Conservation (phyloP, 2,329 filamentous ascomycete species). For the Claviceps sp. region DNA sequence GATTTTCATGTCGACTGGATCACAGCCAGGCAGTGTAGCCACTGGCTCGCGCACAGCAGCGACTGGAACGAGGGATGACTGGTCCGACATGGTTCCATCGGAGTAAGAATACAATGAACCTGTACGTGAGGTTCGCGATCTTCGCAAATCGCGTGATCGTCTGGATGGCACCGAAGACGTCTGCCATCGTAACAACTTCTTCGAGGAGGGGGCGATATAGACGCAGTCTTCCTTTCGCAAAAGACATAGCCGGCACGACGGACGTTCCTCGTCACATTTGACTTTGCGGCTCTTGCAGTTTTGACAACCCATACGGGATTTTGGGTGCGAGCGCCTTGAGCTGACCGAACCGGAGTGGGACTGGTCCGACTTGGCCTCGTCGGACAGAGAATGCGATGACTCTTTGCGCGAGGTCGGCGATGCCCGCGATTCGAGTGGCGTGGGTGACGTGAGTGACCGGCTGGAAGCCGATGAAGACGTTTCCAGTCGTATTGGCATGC, state of each 20-base stretch:
- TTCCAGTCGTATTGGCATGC: constrained; percentile 6
- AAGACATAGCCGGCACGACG: constrained; percentile 34
- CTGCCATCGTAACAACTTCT: background rate
- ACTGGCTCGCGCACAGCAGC: constrained; percentile 10
- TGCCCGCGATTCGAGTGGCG: no score
- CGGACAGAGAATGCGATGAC: background rate
- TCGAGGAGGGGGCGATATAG: constrained; percentile 19
- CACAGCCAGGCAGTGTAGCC: constrained; percentile 4
- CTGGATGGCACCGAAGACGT: background rate
- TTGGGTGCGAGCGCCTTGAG: constrained; percentile 39
- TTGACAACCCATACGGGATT: constrained; percentile 38
- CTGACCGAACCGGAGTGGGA: background rate
- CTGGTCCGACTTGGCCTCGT: background rate
- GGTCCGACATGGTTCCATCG: background rate
- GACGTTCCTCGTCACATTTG: constrained; percentile 39
- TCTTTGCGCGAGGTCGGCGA: background rate
- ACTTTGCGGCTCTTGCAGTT: constrained; percentile 43
- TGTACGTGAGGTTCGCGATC: background rate
- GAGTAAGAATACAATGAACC: background rate
- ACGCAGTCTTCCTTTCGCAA: constrained; percentile 34
- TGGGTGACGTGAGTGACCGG: background rate
- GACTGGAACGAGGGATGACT: background rate
- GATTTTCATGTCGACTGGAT: constrained; percentile 36
- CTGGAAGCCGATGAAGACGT: background rate
- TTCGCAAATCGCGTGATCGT: background rate